phyloP scores from a whole-genome alignment of 257 asterid genomes.

The Plantago elongata region DNA sequence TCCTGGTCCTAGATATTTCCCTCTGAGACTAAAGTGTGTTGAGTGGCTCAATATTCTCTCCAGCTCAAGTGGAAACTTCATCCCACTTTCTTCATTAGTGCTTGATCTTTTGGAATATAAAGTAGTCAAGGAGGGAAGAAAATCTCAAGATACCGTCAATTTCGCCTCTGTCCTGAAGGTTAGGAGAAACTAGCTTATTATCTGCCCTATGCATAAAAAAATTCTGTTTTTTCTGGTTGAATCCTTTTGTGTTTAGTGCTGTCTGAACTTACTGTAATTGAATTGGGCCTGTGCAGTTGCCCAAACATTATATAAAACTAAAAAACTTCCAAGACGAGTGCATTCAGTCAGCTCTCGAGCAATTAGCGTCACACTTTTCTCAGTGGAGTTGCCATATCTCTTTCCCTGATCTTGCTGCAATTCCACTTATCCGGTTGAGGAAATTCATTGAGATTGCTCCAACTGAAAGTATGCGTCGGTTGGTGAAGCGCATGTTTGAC shows the following conservation, averaged over 20 bases:
- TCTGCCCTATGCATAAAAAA: neutral
- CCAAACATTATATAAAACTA: constrained; percentile 66
- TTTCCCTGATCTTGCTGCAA: constrained; percentile 81
- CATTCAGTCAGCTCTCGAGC: constrained; percentile 55
- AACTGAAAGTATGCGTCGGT: constrained; percentile 54
- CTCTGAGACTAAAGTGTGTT: constrained; percentile 77
- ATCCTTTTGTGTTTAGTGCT: constrained; percentile 12
- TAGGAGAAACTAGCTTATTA: constrained; percentile 26
- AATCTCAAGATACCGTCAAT: constrained; percentile 35
- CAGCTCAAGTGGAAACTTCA: constrained; percentile 58
- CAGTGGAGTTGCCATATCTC: constrained; percentile 91
- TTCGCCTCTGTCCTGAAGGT: constrained; percentile 65
- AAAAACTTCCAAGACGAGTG: constrained; percentile 77
- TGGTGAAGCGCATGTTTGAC: constrained; percentile 69
- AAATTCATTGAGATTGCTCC: constrained; percentile 50
- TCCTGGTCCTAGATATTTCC: constrained; percentile 88
- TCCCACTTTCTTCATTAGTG: constrained; percentile 71
- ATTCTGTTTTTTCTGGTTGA: too few relatives aligned
- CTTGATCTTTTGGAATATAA: constrained; percentile 77
- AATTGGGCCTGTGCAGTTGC: constrained; percentile 52
- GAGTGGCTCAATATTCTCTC: constrained; percentile 83
- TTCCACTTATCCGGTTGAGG: constrained; percentile 65
- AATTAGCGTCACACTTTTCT: constrained; percentile 65
- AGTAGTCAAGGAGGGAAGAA: constrained; percentile 61
- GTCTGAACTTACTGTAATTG: constrained; percentile 18